phyloP scores from a whole-genome alignment of 2,329 filamentous ascomycete species.

The Sporothrix protearum region DNA sequence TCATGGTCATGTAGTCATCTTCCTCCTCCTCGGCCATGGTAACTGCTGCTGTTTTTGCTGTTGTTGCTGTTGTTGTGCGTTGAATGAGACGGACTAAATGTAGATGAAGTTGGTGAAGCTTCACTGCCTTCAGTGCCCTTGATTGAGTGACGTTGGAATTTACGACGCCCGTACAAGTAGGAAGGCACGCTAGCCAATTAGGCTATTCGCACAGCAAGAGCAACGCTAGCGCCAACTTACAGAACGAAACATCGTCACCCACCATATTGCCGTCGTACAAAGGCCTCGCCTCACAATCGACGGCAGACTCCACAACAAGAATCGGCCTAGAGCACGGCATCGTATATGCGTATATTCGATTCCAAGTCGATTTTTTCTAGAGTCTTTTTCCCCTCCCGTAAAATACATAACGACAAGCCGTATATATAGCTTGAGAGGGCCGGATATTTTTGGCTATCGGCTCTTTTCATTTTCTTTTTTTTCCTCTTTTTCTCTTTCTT shows the following conservation, averaged over 20 bases:
- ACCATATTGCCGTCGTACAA: background rate
- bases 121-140: background rate
- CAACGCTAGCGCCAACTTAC: background rate
- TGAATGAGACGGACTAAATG: background rate
- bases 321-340: no score
- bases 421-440: no score
- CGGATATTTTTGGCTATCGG: no score
- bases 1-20: conserved; percentile 98
- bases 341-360: no score
- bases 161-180: background rate
- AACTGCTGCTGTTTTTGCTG: background rate
- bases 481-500: no score
- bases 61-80: background rate
- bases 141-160: background rate
- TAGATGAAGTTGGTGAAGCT: background rate
- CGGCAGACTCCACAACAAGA: no score
- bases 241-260: background rate
- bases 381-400: no score
- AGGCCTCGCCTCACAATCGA: no score
- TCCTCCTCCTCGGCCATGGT: conserved; percentile 56
- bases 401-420: no score
- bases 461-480: no score
- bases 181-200: background rate
- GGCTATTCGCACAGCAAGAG: background rate
- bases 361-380: no score